These are phyloP conservation scores for Brettanomyces anomalus DNA, from an alignment of 805 yeast species.

Conservation along the genomic window DNA sequence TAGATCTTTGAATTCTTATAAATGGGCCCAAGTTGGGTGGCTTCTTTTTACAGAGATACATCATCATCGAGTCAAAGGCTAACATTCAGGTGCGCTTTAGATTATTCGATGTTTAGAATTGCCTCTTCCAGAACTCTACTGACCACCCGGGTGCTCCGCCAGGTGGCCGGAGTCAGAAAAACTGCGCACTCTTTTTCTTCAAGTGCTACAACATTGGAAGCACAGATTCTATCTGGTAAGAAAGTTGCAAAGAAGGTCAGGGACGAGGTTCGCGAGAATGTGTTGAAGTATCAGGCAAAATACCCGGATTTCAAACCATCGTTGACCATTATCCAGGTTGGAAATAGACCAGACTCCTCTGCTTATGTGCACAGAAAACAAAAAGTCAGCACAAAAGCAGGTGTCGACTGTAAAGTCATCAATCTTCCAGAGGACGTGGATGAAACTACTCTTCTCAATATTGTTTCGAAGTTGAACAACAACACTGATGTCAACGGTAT, in stretches of 20 bases:
- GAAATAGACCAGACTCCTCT: constrained; percentile 69
- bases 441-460: constrained; percentile 45
- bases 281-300: constrained; percentile 30
- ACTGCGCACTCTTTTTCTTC: constrained; percentile 3
- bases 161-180: no score
- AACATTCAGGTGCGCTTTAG: no score
- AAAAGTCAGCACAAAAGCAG: constrained; percentile 67
- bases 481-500: constrained; percentile 60
- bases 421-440: constrained; percentile 48
- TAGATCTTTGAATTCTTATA: no score
- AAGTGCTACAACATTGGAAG: constrained; percentile 13
- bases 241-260: constrained; percentile 36
- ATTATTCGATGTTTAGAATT: no score
- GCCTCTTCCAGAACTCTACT: no score
- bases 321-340: constrained; percentile 68
- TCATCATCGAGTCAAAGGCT: no score
- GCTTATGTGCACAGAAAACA: constrained; percentile 75
- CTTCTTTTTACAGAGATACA: no score
- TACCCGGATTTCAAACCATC: constrained; percentile 54
- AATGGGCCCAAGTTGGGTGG: no score
- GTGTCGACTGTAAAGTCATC: constrained; percentile 51
- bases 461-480: constrained; percentile 48
- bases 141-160: no score
- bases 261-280: constrained; percentile 33
- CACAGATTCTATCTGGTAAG: constrained; percentile 36